These are phyloP conservation scores for Cercospora sp. DNA, from an alignment of 2,329 filamentous ascomycete species.

Conservation along the genomic window DNA sequence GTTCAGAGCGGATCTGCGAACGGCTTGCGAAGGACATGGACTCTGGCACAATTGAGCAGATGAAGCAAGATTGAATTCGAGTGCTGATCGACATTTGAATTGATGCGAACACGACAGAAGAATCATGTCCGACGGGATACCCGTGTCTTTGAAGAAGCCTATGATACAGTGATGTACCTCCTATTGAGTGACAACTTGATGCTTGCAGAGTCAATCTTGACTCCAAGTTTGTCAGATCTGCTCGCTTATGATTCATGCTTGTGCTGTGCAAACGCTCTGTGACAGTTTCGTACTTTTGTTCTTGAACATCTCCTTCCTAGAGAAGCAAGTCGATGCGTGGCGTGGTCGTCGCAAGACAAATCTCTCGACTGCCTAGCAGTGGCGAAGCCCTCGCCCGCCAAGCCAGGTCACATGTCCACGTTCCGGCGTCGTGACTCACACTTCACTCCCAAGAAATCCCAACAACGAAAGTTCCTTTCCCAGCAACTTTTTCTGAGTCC, in stretches of 20 bases:
- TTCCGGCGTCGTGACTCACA: slow-evolving; percentile 11
- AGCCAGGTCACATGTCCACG: slow-evolving; percentile 13
- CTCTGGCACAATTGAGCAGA: not conserved
- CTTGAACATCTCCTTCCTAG: not conserved
- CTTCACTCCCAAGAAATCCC: slow-evolving; percentile 2
- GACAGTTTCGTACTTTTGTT: not conserved
- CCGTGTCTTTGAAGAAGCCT: not conserved
- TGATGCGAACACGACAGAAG: not conserved
- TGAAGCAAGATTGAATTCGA: not conserved
- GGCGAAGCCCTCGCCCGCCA: slow-evolving; percentile 6
- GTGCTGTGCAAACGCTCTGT: not conserved
- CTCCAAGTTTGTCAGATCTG: not conserved
- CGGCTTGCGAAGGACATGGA: not conserved
- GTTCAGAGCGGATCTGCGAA: not conserved
- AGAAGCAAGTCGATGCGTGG: not conserved
- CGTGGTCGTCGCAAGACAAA: not conserved
- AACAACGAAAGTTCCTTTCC: not conserved
- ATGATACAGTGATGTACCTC: not conserved
- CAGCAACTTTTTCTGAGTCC: not conserved
- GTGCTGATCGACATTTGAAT: not conserved
- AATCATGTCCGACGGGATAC: not conserved
- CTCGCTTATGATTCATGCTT: not conserved
- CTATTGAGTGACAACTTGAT: not conserved
- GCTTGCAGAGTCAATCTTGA: not conserved
- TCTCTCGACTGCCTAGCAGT: slow-evolving; percentile 9